A percentile compares a stretch with the other conserved stretches of the same genome.
These are phyloP conservation scores for Bruguiera sexangula DNA, from an alignment of 345 rosid genomes.

Conservation along the genomic window DNA sequence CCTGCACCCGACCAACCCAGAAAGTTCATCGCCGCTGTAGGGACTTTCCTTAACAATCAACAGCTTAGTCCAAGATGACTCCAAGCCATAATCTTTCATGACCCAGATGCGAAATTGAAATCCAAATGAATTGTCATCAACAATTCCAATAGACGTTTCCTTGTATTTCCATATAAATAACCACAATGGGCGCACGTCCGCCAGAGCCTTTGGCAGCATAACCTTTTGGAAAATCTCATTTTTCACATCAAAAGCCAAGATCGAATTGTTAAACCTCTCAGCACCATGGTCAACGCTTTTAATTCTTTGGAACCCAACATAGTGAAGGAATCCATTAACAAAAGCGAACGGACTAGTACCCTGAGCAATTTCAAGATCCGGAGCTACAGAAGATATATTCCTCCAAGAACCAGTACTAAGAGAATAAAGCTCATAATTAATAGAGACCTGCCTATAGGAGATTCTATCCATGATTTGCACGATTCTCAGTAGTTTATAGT, in stretches of 20 bases:
- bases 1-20: not conserved
- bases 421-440: not conserved
- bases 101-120: not conserved
- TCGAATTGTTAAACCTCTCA: not conserved
- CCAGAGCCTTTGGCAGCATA: not conserved
- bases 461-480: not conserved
- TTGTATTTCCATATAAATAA: not conserved
- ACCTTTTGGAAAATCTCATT: constrained; percentile 1
- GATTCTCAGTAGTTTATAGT: not conserved
- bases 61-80: not conserved
- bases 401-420: not conserved
- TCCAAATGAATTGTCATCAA: not conserved
- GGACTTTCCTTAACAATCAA: not conserved
- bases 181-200: not conserved
- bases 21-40: too few species aligned
- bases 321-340: not conserved
- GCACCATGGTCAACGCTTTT: too few species aligned
- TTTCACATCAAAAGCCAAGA: constrained; percentile 4
- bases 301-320: not conserved
- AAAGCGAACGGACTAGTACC: not conserved
- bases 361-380: not conserved
- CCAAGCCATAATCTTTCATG: not conserved
- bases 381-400: not conserved
- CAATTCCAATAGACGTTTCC: not conserved
- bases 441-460: not conserved